These are phyloP conservation scores for Ramalina intermedia DNA, from an alignment of 495 filamentous ascomycete species.

Conservation along the genomic window DNA sequence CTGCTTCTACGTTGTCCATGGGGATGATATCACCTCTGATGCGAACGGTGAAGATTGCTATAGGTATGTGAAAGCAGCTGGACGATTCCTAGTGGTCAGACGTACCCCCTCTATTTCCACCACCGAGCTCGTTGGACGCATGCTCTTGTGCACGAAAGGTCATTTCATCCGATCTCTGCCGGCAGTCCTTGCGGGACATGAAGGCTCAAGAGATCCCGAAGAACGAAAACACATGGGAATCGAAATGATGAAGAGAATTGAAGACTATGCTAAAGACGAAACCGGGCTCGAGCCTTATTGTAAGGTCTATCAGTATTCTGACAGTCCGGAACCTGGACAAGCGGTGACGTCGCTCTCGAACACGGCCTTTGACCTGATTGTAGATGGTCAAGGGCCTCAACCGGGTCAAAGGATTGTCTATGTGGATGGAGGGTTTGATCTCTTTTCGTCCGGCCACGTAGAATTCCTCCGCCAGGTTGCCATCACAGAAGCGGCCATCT, in stretches of 20 bases:
- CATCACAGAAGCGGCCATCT: slow-evolving; percentile 52
- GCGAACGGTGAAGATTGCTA: slow-evolving; percentile 88
- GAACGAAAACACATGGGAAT: slow-evolving; percentile 47
- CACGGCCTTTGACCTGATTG: slow-evolving; percentile 24
- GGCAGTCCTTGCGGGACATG: slow-evolving; percentile 48
- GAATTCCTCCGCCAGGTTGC: slow-evolving; percentile 74
- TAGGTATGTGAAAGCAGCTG: slow-evolving; percentile 83
- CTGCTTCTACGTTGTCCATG: slow-evolving; percentile 85
- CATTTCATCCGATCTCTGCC: slow-evolving; percentile 75
- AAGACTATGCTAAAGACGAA: slow-evolving; percentile 75
- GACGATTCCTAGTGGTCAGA: slow-evolving; percentile 85
- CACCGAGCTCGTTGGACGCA: slow-evolving; percentile 90
- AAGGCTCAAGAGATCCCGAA: slow-evolving; percentile 52
- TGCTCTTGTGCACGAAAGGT: slow-evolving; percentile 81
- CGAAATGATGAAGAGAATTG: slow-evolving; percentile 55
- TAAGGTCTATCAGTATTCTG: slow-evolving; percentile 64
- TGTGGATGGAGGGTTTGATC: slow-evolving; percentile 91
- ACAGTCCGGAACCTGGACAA: not conserved
- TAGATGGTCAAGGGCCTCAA: slow-evolving; percentile 49
- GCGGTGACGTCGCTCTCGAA: too few species aligned
- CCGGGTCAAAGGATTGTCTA: slow-evolving; percentile 80
- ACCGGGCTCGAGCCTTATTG: slow-evolving; percentile 53
- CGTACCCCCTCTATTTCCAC: slow-evolving; percentile 94
- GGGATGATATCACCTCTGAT: slow-evolving; percentile 78
- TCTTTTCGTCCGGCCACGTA: slow-evolving; percentile 94